Conservation (phyloP, 768 basidiomycete genomes). For the Podaxis sp. region DNA sequence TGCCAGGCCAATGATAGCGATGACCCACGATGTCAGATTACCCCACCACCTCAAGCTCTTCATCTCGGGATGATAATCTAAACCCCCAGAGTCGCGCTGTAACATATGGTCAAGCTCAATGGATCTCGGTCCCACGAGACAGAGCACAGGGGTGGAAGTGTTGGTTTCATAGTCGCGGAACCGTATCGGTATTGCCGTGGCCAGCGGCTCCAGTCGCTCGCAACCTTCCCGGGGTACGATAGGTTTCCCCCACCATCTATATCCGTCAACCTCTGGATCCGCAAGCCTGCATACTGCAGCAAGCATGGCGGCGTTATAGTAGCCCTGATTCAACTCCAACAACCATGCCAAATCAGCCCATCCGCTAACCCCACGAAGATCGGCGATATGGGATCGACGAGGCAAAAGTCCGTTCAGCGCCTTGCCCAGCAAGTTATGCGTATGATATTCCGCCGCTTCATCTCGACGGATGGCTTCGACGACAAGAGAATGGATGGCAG, state of each 20-base stretch:
- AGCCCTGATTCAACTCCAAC: constrained; percentile 21
- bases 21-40: neutral
- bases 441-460: constrained; percentile 10
- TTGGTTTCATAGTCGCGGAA: neutral
- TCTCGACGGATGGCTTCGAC: constrained; percentile 23
- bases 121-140: constrained; percentile 1
- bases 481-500: constrained; percentile 22
- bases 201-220: constrained; percentile 7
- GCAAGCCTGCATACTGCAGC: constrained; percentile 23
- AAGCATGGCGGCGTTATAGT: constrained; percentile 22
- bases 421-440: constrained; percentile 23
- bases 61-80: constrained; percentile 3
- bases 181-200: neutral
- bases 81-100: constrained; percentile 1
- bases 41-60: neutral
- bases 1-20: neutral
- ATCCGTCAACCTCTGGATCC: neutral
- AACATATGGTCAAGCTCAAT: constrained; percentile 17
- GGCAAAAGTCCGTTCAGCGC: constrained; percentile 26
- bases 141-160: constrained; percentile 7
- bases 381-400: constrained; percentile 17
- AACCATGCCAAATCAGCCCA: constrained; percentile 27
- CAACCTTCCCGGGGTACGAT: constrained; percentile 1
- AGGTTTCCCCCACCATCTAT: constrained; percentile 15
- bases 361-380: constrained; percentile 17